A percentile compares a stretch with the other conserved stretches of the same genome.
phyloP scores from a whole-genome alignment of 2,329 filamentous ascomycete genomes.

The Chlorencoelia australis region DNA sequence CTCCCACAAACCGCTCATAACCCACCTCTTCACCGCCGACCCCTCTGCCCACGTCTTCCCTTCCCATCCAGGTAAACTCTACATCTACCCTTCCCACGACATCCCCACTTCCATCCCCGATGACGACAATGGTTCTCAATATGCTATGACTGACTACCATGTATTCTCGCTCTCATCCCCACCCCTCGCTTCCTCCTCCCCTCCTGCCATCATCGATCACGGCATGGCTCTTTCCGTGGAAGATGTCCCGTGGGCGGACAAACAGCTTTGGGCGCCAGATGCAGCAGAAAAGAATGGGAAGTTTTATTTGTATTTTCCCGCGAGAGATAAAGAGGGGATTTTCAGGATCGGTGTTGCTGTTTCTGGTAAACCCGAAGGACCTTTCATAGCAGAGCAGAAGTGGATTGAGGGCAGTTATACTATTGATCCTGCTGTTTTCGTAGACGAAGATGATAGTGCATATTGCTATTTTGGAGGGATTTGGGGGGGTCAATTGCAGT shows the following conservation, averaged over 20 bases:
- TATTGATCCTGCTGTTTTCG: conserved; percentile 68
- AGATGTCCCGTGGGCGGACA: conserved; percentile 66
- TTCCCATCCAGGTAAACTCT: conserved; percentile 57
- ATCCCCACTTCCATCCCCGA: conserved; percentile 62
- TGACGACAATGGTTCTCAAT: conserved; percentile 80
- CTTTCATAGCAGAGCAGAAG: conserved; percentile 55
- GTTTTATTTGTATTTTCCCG: conserved; percentile 72
- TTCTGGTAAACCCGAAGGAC: conserved; percentile 53
- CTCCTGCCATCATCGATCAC: conserved; percentile 52
- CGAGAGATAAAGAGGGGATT: conserved; percentile 56
- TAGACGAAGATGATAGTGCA: conserved; percentile 58
- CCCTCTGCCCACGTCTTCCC: conserved; percentile 75
- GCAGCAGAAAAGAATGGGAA: conserved; percentile 58
- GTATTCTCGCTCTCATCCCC: conserved; percentile 53
- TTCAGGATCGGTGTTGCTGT: conserved; percentile 69
- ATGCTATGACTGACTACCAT: conserved; percentile 78
- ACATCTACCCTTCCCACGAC: conserved; percentile 76
- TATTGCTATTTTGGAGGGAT: conserved; percentile 72
- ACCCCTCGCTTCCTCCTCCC: conserved; percentile 16
- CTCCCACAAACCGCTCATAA: conserved; percentile 47
- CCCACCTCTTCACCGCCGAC: conserved; percentile 69
- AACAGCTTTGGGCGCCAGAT: conserved; percentile 75
- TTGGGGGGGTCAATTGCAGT: conserved; percentile 74
- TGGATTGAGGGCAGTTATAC: conserved; percentile 61
- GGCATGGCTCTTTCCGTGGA: conserved; percentile 55